Conservation (phyloP, 2,329 filamentous ascomycete genomes). For the Colletotrichum viniferum region DNA sequence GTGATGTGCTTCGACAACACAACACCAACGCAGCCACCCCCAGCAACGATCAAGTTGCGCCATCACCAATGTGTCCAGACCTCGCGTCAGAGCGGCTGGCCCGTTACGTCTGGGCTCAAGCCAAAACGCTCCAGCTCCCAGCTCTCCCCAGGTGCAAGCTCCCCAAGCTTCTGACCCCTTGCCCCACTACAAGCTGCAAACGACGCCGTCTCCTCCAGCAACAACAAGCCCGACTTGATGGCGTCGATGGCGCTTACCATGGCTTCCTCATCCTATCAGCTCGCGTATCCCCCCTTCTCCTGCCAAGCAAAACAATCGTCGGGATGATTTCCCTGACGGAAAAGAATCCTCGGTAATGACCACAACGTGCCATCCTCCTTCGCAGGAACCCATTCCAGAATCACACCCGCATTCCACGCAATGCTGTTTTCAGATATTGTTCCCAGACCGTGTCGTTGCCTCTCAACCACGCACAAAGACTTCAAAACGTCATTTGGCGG, state of each 20-base stretch:
- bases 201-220: not conserved
- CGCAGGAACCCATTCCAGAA: not conserved
- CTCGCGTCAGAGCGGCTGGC: slow-evolving; percentile 6
- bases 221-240: not conserved
- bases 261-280: not conserved
- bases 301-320: not conserved
- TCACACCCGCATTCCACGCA: not conserved
- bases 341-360: not conserved
- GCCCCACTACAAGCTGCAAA: not conserved
- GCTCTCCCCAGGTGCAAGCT: not conserved
- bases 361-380: not conserved
- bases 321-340: not conserved
- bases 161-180: not conserved
- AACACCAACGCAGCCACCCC: not conserved
- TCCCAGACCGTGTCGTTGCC: not conserved
- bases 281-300: not conserved
- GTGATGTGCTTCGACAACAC: not conserved
- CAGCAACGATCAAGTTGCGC: not conserved
- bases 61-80: not conserved
- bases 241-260: not conserved
- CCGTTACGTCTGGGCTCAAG: not conserved
- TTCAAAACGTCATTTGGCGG: not conserved
- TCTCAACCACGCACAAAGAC: not conserved
- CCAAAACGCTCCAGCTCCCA: not conserved
- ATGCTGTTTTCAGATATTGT: not conserved